Conservation (phyloP, 805 yeast genomes). For the Cyberlindnera veronae region DNA sequence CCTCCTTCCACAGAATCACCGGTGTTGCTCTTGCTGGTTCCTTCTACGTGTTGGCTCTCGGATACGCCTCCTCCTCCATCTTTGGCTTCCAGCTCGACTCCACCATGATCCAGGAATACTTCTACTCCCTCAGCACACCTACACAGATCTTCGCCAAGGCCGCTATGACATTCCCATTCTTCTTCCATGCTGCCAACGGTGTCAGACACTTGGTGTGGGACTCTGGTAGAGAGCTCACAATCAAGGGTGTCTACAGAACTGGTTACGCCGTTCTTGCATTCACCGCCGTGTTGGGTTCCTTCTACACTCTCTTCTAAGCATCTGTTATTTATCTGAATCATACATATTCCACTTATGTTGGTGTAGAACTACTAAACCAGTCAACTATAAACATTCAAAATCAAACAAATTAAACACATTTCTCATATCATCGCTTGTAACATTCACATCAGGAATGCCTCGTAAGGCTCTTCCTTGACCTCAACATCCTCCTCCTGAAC, state of each 20-base stretch:
- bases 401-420: too few species aligned
- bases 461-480: too few species aligned
- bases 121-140: constrained; percentile 57
- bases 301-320: constrained; percentile 27
- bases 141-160: constrained; percentile 66
- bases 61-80: constrained; percentile 68
- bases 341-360: not conserved
- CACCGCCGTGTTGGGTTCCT: constrained; percentile 53
- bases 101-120: constrained; percentile 32
- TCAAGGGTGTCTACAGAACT: constrained; percentile 88
- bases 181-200: constrained; percentile 84
- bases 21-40: constrained; percentile 81
- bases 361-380: not conserved
- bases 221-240: constrained; percentile 69
- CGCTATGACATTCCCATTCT: constrained; percentile 74
- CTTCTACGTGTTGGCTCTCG: constrained; percentile 72
- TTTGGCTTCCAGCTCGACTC: constrained; percentile 47
- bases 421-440: too few species aligned
- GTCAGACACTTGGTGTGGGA: constrained; percentile 95
- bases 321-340: not conserved
- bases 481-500: constrained; percentile 7
- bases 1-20: constrained; percentile 80
- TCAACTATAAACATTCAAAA: too few species aligned
- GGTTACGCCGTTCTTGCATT: constrained; percentile 81
- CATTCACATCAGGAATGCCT: too few species aligned